Conservation (phyloP, 768 basidiomycete genomes). For the Pulveroboletus frians region DNA sequence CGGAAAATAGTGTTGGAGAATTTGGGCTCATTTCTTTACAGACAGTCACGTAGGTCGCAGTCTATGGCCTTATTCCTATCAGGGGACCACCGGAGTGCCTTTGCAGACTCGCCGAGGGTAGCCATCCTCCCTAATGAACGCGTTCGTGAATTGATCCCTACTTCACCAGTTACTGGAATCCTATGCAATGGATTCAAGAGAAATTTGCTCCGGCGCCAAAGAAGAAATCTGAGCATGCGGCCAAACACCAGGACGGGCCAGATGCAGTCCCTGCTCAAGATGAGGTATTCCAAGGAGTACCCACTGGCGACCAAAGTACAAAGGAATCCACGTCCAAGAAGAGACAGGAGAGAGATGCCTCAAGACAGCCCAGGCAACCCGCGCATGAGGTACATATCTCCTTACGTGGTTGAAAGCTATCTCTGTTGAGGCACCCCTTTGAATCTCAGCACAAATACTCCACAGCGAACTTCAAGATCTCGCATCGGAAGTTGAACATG, state of each 20-base stretch:
- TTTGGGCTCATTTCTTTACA: conserved; percentile 5
- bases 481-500: conserved; percentile 87
- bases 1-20: background rate
- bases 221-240: conserved; percentile 41
- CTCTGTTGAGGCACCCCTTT: conserved; percentile 4
- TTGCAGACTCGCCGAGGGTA: conserved; percentile 44
- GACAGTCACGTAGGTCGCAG: conserved; percentile 8
- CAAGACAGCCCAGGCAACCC: conserved; percentile 19
- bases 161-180: conserved; percentile 46
- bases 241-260: conserved; percentile 33
- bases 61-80: conserved; percentile 8
- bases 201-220: conserved; percentile 48
- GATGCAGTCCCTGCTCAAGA: conserved; percentile 22
- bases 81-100: conserved; percentile 21
- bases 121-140: background rate
- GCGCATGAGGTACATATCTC: conserved; percentile 26
- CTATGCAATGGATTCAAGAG: conserved; percentile 60
- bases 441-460: conserved; percentile 80
- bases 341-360: conserved; percentile 7
- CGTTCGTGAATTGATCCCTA: conserved; percentile 1
- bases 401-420: background rate
- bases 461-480: conserved; percentile 90
- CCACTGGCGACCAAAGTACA: conserved; percentile 15
- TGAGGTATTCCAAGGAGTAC: conserved; percentile 42
- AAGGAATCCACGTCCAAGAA: conserved; percentile 15